Conservation (phyloP, 208 protist genomes). For the Crithidia brevicula region DNA sequence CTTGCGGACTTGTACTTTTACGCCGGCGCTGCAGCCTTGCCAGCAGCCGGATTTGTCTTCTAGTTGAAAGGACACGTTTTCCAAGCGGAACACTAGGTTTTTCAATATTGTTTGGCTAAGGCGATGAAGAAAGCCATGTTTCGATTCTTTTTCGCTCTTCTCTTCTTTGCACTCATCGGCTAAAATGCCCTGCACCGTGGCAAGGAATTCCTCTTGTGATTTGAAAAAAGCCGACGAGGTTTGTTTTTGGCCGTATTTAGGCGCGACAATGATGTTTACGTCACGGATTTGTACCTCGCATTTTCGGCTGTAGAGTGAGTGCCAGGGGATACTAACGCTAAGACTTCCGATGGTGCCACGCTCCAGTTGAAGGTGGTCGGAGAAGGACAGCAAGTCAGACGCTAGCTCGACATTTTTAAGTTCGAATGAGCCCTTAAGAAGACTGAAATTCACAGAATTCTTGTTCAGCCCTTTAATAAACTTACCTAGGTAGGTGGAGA, state of each 20-base stretch:
- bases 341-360: conserved; percentile 47
- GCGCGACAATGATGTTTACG: conserved; percentile 40
- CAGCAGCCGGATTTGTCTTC: conserved; percentile 44
- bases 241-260: conserved; percentile 19
- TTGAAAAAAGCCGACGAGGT: conserved; percentile 16
- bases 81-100: conserved; percentile 55
- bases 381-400: conserved; percentile 37
- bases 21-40: conserved; percentile 27
- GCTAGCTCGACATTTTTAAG: conserved; percentile 65
- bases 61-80: conserved; percentile 50
- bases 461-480: conserved; percentile 66
- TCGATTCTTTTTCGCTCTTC: conserved; percentile 19
- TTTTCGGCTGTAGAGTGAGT: conserved; percentile 52
- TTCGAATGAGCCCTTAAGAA: conserved; percentile 64
- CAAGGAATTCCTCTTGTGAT: conserved; percentile 25
- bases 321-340: conserved; percentile 63
- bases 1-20: conserved; percentile 24
- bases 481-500: conserved; percentile 64
- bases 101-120: conserved; percentile 69
- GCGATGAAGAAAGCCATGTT: conserved; percentile 45
- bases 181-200: conserved; percentile 11
- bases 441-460: conserved; percentile 58
- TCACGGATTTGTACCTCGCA: conserved; percentile 59
- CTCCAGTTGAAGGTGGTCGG: conserved; percentile 39
- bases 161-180: conserved; percentile 19